Evolutionary conservation across 1,284 basidiomycete genomes (phyloP), one percentile per base, ranked within the genome.

Genomic region (Irpex sp.): DNA sequence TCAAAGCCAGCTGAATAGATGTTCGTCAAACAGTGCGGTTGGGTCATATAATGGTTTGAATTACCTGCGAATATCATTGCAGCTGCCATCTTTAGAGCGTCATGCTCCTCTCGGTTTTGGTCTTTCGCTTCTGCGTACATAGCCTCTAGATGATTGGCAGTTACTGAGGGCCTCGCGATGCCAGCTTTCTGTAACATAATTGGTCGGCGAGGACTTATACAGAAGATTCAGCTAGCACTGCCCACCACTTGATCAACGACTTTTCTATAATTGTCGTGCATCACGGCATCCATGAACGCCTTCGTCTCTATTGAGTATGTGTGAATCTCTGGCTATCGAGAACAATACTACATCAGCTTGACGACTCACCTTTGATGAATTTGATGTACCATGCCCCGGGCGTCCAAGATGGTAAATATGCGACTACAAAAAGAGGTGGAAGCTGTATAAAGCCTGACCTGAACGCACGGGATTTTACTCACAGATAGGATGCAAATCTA

Each of bases 91-190:
- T n/a, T 50, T 8, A n/a, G 19, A n/a, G n/a, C 15, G 26, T 26
- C 26, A 26, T 26, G 26, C 26, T 26, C n/a, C n/a, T 55, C 5
- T 19, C 31, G 33, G 55, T 43, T 26, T n/a, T 11, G 2, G 54
- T 47, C 26, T 51, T 33, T 26, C 3, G n/a, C 9, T 35, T 43
- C 8, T 61, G 37, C 31, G 3, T 17, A 51, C 21, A 61, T 36
- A 3, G 47, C 56, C 17, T 57, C 55, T 3, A 58, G 17, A 7
- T 58, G 56, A 3, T 51, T 37, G 7, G 56, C 49, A 0, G 51
- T 49, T 33, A 61, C 47, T 17, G 61, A 61, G 2, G 46, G 47
- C 5, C 51, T 39, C 4, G 61, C 61, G 6, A 31, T 61, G 3
- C 61, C 61, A 4, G 55, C 43, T 9, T 15, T 31, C 61, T 61